Base-by-base conservation (phyloP, 2,329 filamentous ascomycete species). In the Bipolaris victoriae region DNA sequence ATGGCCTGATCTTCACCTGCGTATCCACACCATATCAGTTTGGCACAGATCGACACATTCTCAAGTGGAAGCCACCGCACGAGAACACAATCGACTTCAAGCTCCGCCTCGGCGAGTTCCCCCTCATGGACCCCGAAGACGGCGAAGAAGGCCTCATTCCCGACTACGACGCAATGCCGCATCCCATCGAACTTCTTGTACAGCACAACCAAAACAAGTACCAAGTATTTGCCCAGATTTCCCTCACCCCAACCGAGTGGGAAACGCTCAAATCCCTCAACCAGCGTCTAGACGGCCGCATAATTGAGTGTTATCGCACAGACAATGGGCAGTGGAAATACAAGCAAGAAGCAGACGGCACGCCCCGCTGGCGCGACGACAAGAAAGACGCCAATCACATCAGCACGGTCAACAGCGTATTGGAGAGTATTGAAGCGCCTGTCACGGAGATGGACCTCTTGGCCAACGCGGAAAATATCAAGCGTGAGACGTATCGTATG, bases 1-100 rank as follows among this genome's bases (percentile, higher is more conserved):
- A 99, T 75, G 95, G 95, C 5, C 84, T 99, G 45, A 97, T 99
- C 71, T 99, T 98, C 78, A 98, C 95, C n/a, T 97, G 94, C 79
- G 88, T 91, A 62, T 89, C 87, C 67, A 92, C 91, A 16, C 84
- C 89, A 9, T 99, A 99, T 80, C 88, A 89, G 67, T 89, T 90
- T 64, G 95, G 95, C 65, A 99, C 95, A 11, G 95, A 99, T 77
- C 86, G 86, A 48, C 89, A 97, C 75, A 99, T 97, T 62, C 82
- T 99, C 37, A 99, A 99, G 77, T 99, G 95, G 95, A 99, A 99
- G 78, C 92, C 94, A 0, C 91, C 92, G 3, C 84, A 91, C 64
- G 95, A 99, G 76, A 99, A 99, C 79, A 96, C 92, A 0, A 87
- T 99, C 66, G 95, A 99, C 75, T 97, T 97, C 76, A 86, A 90